Evolutionary conservation across 805 yeast species (phyloP).

Genomic region (Sugiyamaella chiloensis): DNA sequence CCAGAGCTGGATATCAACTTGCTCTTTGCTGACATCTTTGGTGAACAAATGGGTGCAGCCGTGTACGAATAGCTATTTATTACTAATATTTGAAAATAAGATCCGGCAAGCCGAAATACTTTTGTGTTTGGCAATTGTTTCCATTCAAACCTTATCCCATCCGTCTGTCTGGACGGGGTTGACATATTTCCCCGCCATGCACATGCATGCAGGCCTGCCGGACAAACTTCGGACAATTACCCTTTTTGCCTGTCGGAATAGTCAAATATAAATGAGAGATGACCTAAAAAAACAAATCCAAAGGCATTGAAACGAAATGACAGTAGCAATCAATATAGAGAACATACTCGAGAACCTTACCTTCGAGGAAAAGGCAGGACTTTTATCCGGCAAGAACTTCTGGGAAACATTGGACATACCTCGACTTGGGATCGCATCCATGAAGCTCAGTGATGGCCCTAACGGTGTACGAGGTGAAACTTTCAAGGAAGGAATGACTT

Average conservation of each 20-base stretch:
- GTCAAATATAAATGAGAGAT: not conserved
- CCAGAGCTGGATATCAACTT: not conserved
- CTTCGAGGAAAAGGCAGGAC: slow-evolving; percentile 28
- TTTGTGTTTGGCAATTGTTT: too few relatives aligned
- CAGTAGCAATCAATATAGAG: slow-evolving; percentile 13
- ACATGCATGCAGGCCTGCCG: too few relatives aligned
- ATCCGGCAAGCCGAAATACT: too few relatives aligned
- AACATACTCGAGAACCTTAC: slow-evolving; percentile 25
- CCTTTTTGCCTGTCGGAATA: not conserved
- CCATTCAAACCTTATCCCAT: too few relatives aligned
- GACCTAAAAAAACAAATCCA: not conserved
- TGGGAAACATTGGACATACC: slow-evolving; percentile 11
- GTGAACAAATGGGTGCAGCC: too few relatives aligned
- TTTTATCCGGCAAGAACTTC: slow-evolving; percentile 23
- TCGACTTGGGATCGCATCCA: slow-evolving; percentile 38
- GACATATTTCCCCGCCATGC: too few relatives aligned
- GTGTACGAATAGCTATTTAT: too few relatives aligned
- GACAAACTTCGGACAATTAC: not conserved
- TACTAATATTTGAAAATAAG: too few relatives aligned
- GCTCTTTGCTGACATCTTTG: not conserved
- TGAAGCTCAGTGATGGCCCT: slow-evolving; percentile 57
- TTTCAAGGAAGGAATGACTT: slow-evolving; percentile 49
- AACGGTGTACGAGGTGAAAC: slow-evolving; percentile 60
- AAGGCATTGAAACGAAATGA: not conserved
- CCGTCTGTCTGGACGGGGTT: too few relatives aligned